A percentile compares a stretch with the other conserved stretches of the same genome.
phyloP scores from a whole-genome alignment of 208 protist genomes.

The Leishmania aethiopica region DNA sequence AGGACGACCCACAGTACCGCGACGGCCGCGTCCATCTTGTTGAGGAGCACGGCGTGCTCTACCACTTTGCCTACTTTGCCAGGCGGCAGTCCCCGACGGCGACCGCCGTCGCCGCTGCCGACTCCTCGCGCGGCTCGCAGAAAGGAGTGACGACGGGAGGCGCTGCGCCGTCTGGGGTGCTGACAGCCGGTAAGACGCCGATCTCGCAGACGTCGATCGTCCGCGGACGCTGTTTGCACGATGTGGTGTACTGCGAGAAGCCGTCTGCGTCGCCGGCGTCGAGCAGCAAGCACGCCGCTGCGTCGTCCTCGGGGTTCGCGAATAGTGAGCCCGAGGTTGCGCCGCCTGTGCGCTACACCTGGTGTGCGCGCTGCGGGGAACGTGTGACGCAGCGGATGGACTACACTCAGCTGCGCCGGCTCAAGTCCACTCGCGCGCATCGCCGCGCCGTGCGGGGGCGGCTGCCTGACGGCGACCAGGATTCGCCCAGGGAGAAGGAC shows the following conservation, averaged over 20 bases:
- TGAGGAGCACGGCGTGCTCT: slow-evolving; percentile 62
- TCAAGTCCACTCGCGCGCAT: slow-evolving; percentile 16
- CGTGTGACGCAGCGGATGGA: slow-evolving; percentile 36
- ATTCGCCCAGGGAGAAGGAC: not conserved
- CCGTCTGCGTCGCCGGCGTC: not conserved
- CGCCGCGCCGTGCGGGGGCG: slow-evolving; percentile 4
- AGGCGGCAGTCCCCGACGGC: not conserved
- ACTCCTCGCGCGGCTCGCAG: not conserved
- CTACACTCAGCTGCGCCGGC: slow-evolving; percentile 29
- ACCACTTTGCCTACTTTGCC: slow-evolving; percentile 54
- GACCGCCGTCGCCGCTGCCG: not conserved
- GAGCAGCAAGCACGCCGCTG: not conserved
- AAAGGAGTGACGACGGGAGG: not conserved
- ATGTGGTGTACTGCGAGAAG: slow-evolving; percentile 33
- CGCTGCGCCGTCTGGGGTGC: not conserved
- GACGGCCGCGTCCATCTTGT: slow-evolving; percentile 69
- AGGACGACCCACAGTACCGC: slow-evolving; percentile 34
- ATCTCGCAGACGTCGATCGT: slow-evolving; percentile 18
- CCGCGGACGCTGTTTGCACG: slow-evolving; percentile 29
- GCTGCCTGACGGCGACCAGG: not conserved
- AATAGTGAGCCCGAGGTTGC: slow-evolving; percentile 18
- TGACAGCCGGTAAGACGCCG: not conserved
- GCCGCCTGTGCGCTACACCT: slow-evolving; percentile 25
- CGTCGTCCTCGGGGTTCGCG: not conserved
- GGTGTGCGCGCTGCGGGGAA: slow-evolving; percentile 36